Evolutionary conservation across 1,284 basidiomycete species (phyloP), one percentile per base, ranked within the genome.

Genomic region (Mycena sp.): DNA sequence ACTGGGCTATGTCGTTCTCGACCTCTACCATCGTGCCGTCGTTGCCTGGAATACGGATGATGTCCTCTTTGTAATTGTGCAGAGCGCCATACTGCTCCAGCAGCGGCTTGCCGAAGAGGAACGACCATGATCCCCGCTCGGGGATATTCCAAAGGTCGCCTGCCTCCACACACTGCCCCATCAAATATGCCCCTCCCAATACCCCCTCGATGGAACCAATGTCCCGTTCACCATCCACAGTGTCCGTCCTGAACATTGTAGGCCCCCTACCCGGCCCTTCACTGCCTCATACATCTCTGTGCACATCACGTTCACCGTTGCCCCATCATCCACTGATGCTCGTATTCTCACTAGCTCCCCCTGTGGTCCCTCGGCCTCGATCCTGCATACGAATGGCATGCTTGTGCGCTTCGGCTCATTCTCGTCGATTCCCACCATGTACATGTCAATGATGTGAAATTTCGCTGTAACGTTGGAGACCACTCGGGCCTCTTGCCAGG

Each of bases 381-480:
- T 45, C 26, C 21, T 25, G 35, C 29, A 28, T 23, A 56, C 28
- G 45, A 55, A 56, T 35, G 46, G 56, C 46, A 56, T 23, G 48
- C 25, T 58, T 38, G 48, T 6, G 30, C 14, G 5, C 49, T 35
- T n/a, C 32, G 32, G 32, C n/a, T 14, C 6, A 16, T 16, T 14
- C 28, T 41, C 38, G 6, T 3, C 23, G 4, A 3, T 30, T 32
- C 30, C 53, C 37, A 63, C 54, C 6, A 38, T 26, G 28, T 63
- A 63, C 35, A 63, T 11, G 53, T 63, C 54, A 58, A 57, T 5
- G 21, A 51, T 52, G 11, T 63, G 30, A 16, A n/a, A 44, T 40
- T 51, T 7, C 1, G 25, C 30, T 11, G 21, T 9, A 7, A 19
- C 19, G 53, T 63, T 54, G 54, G 30, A 53, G 29, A 30, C 12